Evolutionary conservation across 2,329 filamentous ascomycete genomes (phyloP).

Genomic region (Fusarium coicis): DNA sequence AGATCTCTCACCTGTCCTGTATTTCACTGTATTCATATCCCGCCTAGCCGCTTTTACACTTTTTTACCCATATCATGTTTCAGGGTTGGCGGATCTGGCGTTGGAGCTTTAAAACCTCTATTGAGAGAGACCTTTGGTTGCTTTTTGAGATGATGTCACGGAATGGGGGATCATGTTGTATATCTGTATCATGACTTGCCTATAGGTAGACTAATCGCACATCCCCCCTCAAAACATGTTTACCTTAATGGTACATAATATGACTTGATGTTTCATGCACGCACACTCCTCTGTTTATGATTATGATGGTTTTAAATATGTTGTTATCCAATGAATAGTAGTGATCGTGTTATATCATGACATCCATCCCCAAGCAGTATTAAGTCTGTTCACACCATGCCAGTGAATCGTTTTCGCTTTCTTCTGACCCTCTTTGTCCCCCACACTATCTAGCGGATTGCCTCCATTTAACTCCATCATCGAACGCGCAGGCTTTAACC

Average conservation of each 20-base stretch:
- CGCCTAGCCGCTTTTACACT: conserved; percentile 52
- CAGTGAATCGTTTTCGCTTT: conserved; percentile 44
- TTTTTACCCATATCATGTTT: conserved; percentile 60
- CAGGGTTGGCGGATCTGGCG: conserved; percentile 60
- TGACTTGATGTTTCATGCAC: neutral
- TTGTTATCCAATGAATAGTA: neutral
- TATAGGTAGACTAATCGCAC: conserved; percentile 63
- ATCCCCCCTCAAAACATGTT: conserved; percentile 63
- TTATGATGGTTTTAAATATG: neutral
- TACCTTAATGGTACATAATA: neutral
- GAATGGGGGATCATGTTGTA: conserved; percentile 56
- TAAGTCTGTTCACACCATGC: conserved; percentile 45
- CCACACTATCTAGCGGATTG: conserved; percentile 20
- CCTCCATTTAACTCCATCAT: conserved; percentile 44
- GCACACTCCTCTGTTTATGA: neutral
- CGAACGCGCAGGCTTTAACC: conserved; percentile 36
- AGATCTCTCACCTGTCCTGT: conserved; percentile 50
- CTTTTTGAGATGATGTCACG: conserved; percentile 59
- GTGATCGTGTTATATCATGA: conserved; percentile 25
- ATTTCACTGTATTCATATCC: conserved; percentile 66
- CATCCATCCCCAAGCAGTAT: conserved; percentile 46
- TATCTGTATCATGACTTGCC: conserved; percentile 56
- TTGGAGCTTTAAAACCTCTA: conserved; percentile 63
- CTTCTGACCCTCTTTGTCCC: conserved; percentile 17
- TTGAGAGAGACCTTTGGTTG: conserved; percentile 54